Base-by-base conservation (phyloP, 495 filamentous ascomycete species). In the Penicillium daleae region DNA sequence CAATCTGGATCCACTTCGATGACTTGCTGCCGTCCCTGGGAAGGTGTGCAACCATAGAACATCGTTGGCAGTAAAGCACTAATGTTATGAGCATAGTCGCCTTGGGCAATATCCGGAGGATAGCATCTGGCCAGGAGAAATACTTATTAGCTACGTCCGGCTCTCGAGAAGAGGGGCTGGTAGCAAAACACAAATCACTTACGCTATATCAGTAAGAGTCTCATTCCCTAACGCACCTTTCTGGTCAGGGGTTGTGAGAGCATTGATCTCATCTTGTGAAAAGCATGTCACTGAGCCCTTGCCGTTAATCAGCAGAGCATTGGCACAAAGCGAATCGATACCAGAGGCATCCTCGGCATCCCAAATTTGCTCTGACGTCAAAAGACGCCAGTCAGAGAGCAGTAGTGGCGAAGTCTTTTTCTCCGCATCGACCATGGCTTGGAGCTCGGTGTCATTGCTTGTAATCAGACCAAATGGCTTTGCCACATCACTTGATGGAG, bases 241-340 rank as follows among this genome's bases (percentile, higher is more conserved):
- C 10, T 78, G 66, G 1, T 64, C 53, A 0, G 59, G 52, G 15
- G 72, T 78, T 1, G 76, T 76, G 10, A 75, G 59, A 10, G 59
- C 66, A 49, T 77, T 70, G 17, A 85, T 71, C 13, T 74, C 62
- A 3, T 73, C 72, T 31, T 73, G 72, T 0, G 75, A 42, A 26
- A 75, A 71, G 60, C 84, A 87, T 17, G 76, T 66, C 5, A 82
- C 75, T 5, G 73, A 76, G 5, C 85, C 85, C 65, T 83, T 81
- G 9, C 85, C 84, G 60, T 88, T 87, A 53, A 88, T 73, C 22
- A 87, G 71, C 8, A 86, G 69, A 22, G 79, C 76, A 67, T 84
- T 83, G 22, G 76, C 77, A 66, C 82, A 81, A 33, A 37, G 64
- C 53, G 73, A 35, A 57, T 84, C 80, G 21, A 80, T 62, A 2